Percentiles rank a stretch among this genome's conserved stretches.
Conservation (phyloP, 164 flowering plant genomes). For the Cinnamomum micranthum region DNA sequence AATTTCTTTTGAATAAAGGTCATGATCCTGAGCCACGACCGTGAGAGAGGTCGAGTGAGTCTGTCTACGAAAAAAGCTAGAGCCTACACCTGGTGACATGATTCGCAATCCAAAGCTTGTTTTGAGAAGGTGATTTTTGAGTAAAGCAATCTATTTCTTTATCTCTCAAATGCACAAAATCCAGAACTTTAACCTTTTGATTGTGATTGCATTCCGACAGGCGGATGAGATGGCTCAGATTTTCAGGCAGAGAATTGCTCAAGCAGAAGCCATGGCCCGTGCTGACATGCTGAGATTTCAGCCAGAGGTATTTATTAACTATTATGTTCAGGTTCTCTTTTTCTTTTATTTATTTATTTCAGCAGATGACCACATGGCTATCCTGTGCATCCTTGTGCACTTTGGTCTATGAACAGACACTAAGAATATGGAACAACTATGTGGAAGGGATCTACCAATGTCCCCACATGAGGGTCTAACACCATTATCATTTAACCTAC, state of each 20-base stretch:
- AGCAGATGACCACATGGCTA: neutral
- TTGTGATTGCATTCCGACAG: constrained; percentile 30
- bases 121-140: constrained; percentile 70
- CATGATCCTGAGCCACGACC: constrained; percentile 95
- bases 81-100: constrained; percentile 99
- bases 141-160: neutral
- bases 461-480: too few relatives aligned
- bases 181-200: neutral
- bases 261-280: constrained; percentile 99
- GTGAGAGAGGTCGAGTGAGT: constrained; percentile 94
- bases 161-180: neutral
- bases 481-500: too few relatives aligned
- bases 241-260: constrained; percentile 97
- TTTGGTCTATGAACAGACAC: neutral
- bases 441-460: too few relatives aligned
- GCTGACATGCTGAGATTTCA: constrained; percentile 97
- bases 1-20: constrained; percentile 38
- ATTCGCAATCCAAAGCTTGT: constrained; percentile 95
- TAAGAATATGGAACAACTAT: neutral
- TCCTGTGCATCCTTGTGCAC: neutral
- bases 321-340: neutral
- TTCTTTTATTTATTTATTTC: neutral
- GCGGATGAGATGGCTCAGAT: constrained; percentile 99
- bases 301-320: constrained; percentile 64
- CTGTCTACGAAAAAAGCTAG: constrained; percentile 96